Conservation (phyloP, 305 asterid genomes). For the Solanum hybrid region DNA sequence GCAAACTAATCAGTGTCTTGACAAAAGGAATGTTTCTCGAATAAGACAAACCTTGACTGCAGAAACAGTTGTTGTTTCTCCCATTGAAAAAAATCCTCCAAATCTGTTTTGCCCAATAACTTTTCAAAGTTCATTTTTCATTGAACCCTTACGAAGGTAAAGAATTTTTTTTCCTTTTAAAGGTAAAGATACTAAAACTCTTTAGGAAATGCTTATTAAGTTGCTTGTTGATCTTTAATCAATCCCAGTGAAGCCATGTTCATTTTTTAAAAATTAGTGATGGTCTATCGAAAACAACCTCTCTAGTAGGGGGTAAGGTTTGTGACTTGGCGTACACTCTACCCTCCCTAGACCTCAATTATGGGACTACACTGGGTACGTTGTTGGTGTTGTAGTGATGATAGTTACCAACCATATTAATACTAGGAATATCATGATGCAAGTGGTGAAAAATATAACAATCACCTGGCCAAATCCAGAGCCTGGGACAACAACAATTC, state of each 20-base stretch:
- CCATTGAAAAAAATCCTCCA: not conserved
- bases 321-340: not conserved
- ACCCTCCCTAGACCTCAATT: not conserved
- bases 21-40: not conserved
- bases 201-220: not conserved
- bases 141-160: not conserved
- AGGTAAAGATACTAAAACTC: not conserved
- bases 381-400: not conserved
- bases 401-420: not conserved
- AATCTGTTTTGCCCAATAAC: not conserved
- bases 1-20: not conserved
- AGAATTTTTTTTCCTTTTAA: not conserved
- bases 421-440: not conserved
- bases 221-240: not conserved
- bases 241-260: not conserved
- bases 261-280: not conserved
- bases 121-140: not conserved
- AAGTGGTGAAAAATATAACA: not conserved
- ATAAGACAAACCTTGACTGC: not conserved
- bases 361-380: fast-evolving
- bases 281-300: not conserved
- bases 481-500: constrained; percentile 91
- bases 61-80: not conserved
- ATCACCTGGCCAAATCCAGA: constrained; percentile 94
- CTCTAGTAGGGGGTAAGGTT: not conserved